These are phyloP conservation scores for Pseudonitzschia pungens DNA, from an alignment of 108 stramenopile species.

Conservation along the genomic window DNA sequence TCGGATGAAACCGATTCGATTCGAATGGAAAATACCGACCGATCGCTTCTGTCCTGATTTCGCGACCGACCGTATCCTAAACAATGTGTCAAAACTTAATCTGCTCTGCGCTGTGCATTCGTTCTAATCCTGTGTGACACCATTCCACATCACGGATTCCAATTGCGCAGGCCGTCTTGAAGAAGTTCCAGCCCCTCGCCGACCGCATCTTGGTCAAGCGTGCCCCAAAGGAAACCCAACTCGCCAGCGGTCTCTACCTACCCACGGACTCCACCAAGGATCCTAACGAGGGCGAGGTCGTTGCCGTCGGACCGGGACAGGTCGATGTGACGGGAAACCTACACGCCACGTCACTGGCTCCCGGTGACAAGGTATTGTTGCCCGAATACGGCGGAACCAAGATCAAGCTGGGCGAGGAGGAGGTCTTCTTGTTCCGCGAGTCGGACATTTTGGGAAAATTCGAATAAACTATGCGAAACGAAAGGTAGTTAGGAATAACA, in stretches of 20 bases:
- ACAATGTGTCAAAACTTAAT: background rate
- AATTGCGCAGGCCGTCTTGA: conserved; percentile 45
- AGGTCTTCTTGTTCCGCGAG: conserved; percentile 90
- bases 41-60: no score
- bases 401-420: conserved; percentile 87
- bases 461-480: conserved; percentile 41
- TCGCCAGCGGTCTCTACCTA: conserved; percentile 91
- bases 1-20: no score
- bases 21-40: no score
- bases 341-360: conserved; percentile 62
- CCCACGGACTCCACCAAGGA: conserved; percentile 92
- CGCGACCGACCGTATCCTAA: background rate
- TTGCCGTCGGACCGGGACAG: conserved; percentile 96
- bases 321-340: conserved; percentile 74
- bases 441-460: conserved; percentile 98
- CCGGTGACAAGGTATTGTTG: conserved; percentile 90
- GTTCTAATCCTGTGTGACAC: background rate
- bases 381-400: conserved; percentile 97
- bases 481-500: background rate
- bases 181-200: conserved; percentile 87
- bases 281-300: conserved; percentile 92
- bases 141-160: background rate
- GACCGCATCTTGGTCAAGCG: conserved; percentile 95
- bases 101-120: no score
- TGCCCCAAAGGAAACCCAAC: conserved; percentile 85